Base-by-base conservation (phyloP, 352 stramenopile species). In the Pythium biforme region DNA sequence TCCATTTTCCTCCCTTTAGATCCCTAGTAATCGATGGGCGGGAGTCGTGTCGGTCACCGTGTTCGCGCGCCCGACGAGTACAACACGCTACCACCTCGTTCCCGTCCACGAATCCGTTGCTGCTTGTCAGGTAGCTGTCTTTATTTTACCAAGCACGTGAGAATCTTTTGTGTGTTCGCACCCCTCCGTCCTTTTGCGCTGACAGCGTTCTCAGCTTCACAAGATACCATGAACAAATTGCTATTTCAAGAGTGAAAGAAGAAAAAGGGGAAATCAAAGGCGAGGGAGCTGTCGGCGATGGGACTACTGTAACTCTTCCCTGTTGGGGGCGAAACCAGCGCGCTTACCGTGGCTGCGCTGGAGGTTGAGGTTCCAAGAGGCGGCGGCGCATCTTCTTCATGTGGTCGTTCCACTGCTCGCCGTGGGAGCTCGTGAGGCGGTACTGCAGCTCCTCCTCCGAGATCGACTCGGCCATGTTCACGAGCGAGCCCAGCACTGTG, bases 401-500 rank as follows among this genome's bases (percentile, higher is more conserved):
- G 72, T 93, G 79, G 47, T 77, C 75, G 62, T 90, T 92, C 86
- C 86, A 94, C 57, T 81, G 74, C 33, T 92, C 83, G 11, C 80
- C 79, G 39, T 87, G 84, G 14, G 76, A 69, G 52, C 81, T 89
- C 56, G 78, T 90, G 14, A 96, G 74, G 27, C 88, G 86, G 56
- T 91, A 96, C 72, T 96, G 83, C 40, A 97, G 78, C 67, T 97
- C 89, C 53, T 97, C 88, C 62, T 97, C 86, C 22, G 82, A 93
- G 55, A 97, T 95, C 25, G 81, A 83, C 65, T 96, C 88, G 17
- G 88, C 88, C 80, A 97, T 92, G 75, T 97, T 95, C 61, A 96
- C 81, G 63, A 97, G 77, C 47, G 87, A 95, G 11, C 85, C 83
- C 11, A 96, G 82, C 49, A 97, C 89, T 25, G 89, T 97, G 41